Percentiles rank a stretch among this genome's conserved stretches.
Evolutionary conservation across 2,329 filamentous ascomycete genomes (phyloP).

Genomic region (Colletotrichum sp.): DNA sequence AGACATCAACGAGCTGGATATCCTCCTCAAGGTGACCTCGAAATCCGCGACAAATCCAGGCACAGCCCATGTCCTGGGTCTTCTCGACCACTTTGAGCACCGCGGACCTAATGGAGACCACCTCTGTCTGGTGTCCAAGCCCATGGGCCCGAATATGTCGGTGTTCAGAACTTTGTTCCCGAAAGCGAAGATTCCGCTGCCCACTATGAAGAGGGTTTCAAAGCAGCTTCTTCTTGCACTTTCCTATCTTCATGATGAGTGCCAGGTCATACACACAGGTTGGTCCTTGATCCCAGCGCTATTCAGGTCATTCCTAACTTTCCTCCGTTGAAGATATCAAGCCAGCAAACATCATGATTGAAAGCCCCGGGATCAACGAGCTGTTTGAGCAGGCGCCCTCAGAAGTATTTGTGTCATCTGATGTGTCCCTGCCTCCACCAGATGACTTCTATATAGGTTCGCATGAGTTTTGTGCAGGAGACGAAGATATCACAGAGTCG

Average conservation of each 20-base stretch:
- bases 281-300: accelerated
- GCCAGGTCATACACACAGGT: not conserved
- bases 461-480: not conserved
- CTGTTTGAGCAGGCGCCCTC: not conserved
- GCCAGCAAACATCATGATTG: not conserved
- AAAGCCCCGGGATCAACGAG: not conserved
- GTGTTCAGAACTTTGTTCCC: not conserved
- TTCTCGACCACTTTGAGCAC: not conserved
- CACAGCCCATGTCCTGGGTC: not conserved
- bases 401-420: not conserved
- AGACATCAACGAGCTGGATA: not conserved
- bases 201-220: not conserved
- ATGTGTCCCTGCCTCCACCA: not conserved
- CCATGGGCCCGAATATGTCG: not conserved
- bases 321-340: not conserved
- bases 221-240: not conserved
- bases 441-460: not conserved
- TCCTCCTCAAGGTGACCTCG: accelerated
- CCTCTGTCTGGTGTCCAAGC: not conserved
- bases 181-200: not conserved
- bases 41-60: not conserved
- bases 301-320: accelerated
- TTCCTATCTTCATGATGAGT: not conserved
- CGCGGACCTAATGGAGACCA: not conserved
- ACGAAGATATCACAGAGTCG: not conserved